Base-by-base conservation (phyloP, 1,284 basidiomycete genomes). In the Takashimella koratensis region DNA sequence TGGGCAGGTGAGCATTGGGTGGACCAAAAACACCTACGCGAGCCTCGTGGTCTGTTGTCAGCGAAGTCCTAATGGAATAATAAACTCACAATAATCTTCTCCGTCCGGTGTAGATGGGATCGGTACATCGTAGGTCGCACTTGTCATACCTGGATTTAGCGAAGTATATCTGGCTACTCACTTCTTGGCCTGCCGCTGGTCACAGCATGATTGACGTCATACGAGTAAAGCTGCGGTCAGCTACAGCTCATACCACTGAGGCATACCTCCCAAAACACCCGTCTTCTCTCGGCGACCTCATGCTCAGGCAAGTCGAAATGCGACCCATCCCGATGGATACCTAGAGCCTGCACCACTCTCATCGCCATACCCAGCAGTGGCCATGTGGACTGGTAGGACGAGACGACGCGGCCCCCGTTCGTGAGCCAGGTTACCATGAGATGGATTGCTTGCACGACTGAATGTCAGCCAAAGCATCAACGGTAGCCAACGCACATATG, bases 251-350 rank as follows among this genome's bases (percentile, higher is more conserved):
- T 10, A 43, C 26, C 6, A 44, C 47, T 23, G 46, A 26, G 22
- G 49, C 49, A 20, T 8, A 62, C 58, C 52, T 64, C 63, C 63
- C 63, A 64, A 25, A 64, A 64, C 10, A 64, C 52, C 20, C 56
- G 53, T 36, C 60, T 23, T 24, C 63, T 20, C 44, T 60, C 53
- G 21, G 49, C 42, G 4, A 59, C 46, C 19, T 47, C 53, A 23
- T 44, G 41, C 19, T 24, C 46, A 1, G 59, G 45, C 6, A 65
- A 41, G 43, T 52, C 56, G 41, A 36, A 65, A n/a, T 58, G 53
- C 4, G 41, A 40, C 10, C 59, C 59, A 50, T 65, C 59, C 3
- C 64, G 57, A 53, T 65, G 64, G 13, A 65, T 41, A 6, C 64
- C 64, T 6, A 65, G 46, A 4, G 64, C 59, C 43, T 63, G 57